Conservation (phyloP, 306 rosid species). For the Cicer pinnatifidum region DNA sequence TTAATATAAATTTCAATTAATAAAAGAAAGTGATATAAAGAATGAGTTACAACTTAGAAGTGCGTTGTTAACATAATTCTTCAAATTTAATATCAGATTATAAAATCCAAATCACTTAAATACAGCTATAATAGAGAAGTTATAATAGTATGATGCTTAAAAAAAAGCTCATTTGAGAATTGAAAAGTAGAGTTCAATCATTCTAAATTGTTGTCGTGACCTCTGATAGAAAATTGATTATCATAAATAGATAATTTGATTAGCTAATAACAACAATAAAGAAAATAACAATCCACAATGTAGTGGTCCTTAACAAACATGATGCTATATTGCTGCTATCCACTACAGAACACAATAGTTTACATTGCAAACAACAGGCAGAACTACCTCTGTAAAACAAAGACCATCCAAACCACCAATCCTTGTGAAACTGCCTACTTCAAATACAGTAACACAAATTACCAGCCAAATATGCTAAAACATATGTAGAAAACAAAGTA, state of each 20-base stretch:
- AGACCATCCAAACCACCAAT: conserved; percentile 33
- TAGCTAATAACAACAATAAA: neutral
- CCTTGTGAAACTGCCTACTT: conserved; percentile 34
- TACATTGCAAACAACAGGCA: conserved; percentile 45
- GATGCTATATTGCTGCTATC: neutral
- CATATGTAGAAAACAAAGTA: conserved; percentile 30
- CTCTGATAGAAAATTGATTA: too few relatives aligned
- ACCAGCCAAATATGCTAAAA: conserved; percentile 35
- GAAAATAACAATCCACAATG: neutral
- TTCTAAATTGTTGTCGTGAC: neutral
- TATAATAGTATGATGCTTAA: neutral
- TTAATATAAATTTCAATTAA: too few relatives aligned
- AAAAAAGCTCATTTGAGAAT: neutral
- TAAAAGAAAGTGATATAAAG: too few relatives aligned
- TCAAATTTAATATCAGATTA: neutral
- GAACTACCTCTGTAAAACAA: conserved; percentile 28
- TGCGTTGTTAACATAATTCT: too few relatives aligned
- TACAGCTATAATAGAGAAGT: neutral
- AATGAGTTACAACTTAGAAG: too few relatives aligned
- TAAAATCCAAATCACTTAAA: neutral
- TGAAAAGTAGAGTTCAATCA: neutral
- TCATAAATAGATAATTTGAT: too few relatives aligned
- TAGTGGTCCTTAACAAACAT: conserved; percentile 23
- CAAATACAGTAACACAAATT: conserved; percentile 42
- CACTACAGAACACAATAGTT: conserved; percentile 37